phyloP scores from a whole-genome alignment of 148 eudicot genomes.

The Camellia lanceoleosa region DNA sequence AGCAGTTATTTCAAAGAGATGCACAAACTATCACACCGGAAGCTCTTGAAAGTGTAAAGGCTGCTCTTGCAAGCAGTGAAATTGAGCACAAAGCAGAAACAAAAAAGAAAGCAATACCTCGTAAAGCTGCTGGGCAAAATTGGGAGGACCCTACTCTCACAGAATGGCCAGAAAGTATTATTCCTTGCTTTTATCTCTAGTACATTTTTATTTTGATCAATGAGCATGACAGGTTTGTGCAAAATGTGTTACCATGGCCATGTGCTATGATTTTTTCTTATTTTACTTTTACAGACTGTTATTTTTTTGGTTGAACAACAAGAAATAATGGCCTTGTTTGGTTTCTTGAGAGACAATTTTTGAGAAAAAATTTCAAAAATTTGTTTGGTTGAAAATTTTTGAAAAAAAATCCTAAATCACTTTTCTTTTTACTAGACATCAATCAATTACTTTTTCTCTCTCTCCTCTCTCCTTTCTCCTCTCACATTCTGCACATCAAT shows the following conservation, averaged over 20 bases:
- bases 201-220: neutral
- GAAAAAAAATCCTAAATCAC: too few relatives aligned
- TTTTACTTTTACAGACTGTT: too few relatives aligned
- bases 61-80: conserved; percentile 93
- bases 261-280: too few relatives aligned
- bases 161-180: conserved; percentile 96
- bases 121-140: conserved; percentile 89
- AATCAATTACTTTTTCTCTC: too few relatives aligned
- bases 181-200: neutral
- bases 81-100: conserved; percentile 88
- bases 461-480: too few relatives aligned
- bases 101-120: conserved; percentile 87
- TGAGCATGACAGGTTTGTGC: neutral
- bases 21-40: conserved; percentile 89
- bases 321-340: too few relatives aligned
- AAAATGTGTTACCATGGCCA: neutral
- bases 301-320: too few relatives aligned
- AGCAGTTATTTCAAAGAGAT: conserved; percentile 88
- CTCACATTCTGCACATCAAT: too few relatives aligned
- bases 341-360: too few relatives aligned
- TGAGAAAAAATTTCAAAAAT: too few relatives aligned
- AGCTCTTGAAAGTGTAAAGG: conserved; percentile 92
- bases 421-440: too few relatives aligned
- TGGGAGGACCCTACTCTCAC: conserved; percentile 99
- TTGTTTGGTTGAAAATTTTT: too few relatives aligned